Percentiles rank a stretch among this genome's conserved stretches.
Conservation (phyloP, 192 early-diverging fungal species). For the Coemansia guatemalensis region DNA sequence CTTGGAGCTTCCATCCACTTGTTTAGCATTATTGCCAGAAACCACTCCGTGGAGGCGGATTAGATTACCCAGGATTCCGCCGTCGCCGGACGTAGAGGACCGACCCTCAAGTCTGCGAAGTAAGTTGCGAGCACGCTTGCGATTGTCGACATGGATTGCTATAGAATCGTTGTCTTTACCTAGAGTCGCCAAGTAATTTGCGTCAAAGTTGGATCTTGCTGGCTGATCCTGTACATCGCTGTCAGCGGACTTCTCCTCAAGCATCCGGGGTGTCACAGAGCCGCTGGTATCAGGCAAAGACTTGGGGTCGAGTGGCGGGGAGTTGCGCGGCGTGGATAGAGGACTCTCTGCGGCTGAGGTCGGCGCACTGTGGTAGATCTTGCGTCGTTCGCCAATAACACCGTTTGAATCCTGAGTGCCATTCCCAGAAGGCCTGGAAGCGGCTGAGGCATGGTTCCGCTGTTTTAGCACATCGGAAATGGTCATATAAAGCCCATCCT, state of each 20-base stretch:
- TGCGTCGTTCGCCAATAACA: neutral
- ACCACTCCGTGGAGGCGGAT: slow-evolving; percentile 23
- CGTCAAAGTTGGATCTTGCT: slow-evolving; percentile 36
- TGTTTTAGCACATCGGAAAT: neutral
- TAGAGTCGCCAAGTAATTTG: slow-evolving; percentile 26
- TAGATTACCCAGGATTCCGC: slow-evolving; percentile 25
- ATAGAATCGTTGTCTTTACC: slow-evolving; percentile 27
- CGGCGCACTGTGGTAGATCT: neutral
- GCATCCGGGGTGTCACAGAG: neutral
- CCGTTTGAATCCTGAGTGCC: neutral
- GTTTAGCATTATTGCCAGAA: slow-evolving; percentile 9
- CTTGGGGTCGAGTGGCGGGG: neutral
- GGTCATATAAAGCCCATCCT: slow-evolving; percentile 9
- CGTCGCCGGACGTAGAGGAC: slow-evolving; percentile 3
- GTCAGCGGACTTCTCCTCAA: neutral
- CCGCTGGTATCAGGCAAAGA: neutral
- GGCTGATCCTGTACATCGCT: neutral
- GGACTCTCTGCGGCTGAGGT: neutral
- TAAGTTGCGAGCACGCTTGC: slow-evolving; percentile 23
- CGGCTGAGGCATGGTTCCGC: neutral
- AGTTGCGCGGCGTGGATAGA: neutral
- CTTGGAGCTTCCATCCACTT: neutral
- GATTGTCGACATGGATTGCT: slow-evolving; percentile 25
- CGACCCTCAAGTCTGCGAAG: slow-evolving; percentile 25
- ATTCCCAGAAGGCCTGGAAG: neutral